Base-by-base conservation (phyloP, 495 filamentous ascomycete species). In the Elasticomyces elasticus region DNA sequence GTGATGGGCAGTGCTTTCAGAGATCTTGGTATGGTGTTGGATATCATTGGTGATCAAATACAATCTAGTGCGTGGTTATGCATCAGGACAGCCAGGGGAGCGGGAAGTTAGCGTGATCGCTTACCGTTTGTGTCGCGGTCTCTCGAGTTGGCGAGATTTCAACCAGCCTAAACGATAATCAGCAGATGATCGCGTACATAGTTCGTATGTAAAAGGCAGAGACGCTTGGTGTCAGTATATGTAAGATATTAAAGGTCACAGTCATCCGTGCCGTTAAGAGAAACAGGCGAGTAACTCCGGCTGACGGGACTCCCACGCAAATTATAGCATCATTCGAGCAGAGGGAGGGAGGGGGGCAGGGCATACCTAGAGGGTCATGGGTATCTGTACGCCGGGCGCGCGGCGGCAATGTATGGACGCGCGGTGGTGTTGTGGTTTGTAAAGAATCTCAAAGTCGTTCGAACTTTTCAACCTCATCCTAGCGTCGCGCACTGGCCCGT, bases 11-110 rank as follows among this genome's bases (percentile, higher is more conserved):
- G 23, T 37, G 19, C 51, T 43, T 28, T 59, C 58, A 61, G 52
- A 52, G 58, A 61, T 61, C 58, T 61, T 61, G 58, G 58, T 61
- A 51, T 49, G 45, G 45, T 49, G 33, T 17, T 17, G 24, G 33
- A 3, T 49, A 24, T 49, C 45, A 49, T 31, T 15, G 45, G 27
- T 5, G 24, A 49, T 49, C 45, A 49, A 31, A 28, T 49, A 49
- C 45, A 24, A 49, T 49, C 45, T 49, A 49, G 24, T 49, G 55
- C 37, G 27, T 46, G 56, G 22, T 56, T 49, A 28, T 49, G 45
- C 56, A 61, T 61, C 58, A 61, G 56, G 5, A 41, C 27, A 43
- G 20, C 19, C 10, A 24, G 45, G 5, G 9, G 24, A 24, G 25
- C 9, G 4, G 11, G n/a, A 31, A 31, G 25, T 2, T 15, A 49